A percentile compares a stretch with the other conserved stretches of the same genome.
These are phyloP conservation scores for Annulohypoxylon moriforme DNA, from an alignment of 495 filamentous ascomycete species.

Conservation along the genomic window DNA sequence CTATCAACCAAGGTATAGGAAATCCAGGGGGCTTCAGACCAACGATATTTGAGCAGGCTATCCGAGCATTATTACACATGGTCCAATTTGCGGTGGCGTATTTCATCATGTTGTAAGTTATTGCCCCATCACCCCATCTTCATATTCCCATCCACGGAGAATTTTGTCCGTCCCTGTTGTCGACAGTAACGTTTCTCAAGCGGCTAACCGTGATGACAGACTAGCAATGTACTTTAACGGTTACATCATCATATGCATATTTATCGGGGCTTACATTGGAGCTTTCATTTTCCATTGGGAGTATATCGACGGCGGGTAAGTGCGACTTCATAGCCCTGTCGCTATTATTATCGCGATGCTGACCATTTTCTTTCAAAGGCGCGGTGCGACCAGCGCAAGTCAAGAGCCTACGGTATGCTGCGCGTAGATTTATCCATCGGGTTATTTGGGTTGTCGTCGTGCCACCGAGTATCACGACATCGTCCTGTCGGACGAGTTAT, in stretches of 20 bases:
- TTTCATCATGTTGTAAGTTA: conserved; percentile 69
- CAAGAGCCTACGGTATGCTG: conserved; percentile 35
- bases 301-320: conserved; percentile 25
- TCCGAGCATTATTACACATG: conserved; percentile 71
- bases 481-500: neutral
- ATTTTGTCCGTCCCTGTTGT: neutral
- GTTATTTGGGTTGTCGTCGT: neutral
- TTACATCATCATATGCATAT: conserved; percentile 43
- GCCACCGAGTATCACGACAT: conserved; percentile 6
- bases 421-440: neutral
- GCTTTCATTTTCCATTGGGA: conserved; percentile 72
- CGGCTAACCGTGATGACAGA: conserved; percentile 8
- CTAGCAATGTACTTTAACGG: conserved; percentile 35
- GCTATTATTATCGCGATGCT: neutral
- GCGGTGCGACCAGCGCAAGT: conserved; percentile 23
- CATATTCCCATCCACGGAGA: neutral
- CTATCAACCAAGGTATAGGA: neutral
- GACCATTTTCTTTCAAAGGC: conserved; percentile 19
- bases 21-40: conserved; percentile 54
- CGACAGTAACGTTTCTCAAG: neutral
- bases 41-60: conserved; percentile 64
- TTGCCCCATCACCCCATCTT: neutral
- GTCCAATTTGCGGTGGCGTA: conserved; percentile 79
- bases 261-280: conserved; percentile 64
- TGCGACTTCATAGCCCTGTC: neutral